These are phyloP conservation scores for Madurella mycetomatis DNA, from an alignment of 2,329 filamentous ascomycete genomes.

Conservation along the genomic window DNA sequence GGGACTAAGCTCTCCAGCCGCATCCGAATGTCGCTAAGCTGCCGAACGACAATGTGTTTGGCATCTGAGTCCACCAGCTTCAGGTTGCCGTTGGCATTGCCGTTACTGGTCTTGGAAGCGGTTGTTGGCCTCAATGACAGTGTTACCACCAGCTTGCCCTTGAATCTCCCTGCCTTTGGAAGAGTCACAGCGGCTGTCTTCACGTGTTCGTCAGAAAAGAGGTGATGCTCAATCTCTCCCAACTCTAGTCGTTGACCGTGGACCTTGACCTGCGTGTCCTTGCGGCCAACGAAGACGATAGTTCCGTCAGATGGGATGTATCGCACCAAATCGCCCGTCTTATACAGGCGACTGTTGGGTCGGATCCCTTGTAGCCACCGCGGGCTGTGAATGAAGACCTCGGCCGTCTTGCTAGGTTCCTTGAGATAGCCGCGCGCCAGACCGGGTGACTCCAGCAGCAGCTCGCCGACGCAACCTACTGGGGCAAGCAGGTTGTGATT, in stretches of 20 bases:
- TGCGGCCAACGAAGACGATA: slow-evolving; percentile 40
- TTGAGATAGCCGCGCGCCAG: slow-evolving; percentile 49
- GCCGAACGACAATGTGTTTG: too few relatives aligned
- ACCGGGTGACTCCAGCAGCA: slow-evolving; percentile 37
- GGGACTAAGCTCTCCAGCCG: too few relatives aligned
- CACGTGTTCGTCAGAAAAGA: too few relatives aligned
- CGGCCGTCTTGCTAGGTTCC: slow-evolving; percentile 40
- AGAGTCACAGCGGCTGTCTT: too few relatives aligned
- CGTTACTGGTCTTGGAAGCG: too few relatives aligned
- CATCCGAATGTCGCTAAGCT: too few relatives aligned
- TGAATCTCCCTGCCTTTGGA: too few relatives aligned
- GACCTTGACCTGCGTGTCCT: slow-evolving; percentile 51
- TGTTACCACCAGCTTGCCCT: too few relatives aligned
- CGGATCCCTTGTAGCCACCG: slow-evolving; percentile 30
- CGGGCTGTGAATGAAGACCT: slow-evolving; percentile 40
- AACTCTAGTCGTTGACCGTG: slow-evolving; percentile 48
- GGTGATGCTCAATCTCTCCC: slow-evolving; percentile 15
- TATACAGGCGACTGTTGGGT: slow-evolving; percentile 31
- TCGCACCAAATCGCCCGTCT: slow-evolving; percentile 40
- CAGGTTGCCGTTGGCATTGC: too few relatives aligned
- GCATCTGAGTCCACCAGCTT: too few relatives aligned
- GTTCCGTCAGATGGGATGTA: slow-evolving; percentile 29
- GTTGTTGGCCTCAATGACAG: too few relatives aligned
- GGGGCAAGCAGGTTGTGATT: slow-evolving; percentile 26
- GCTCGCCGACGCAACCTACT: slow-evolving; percentile 32